Conservation (phyloP, 2,329 filamentous ascomycete genomes). For the Aphanocladium album region DNA sequence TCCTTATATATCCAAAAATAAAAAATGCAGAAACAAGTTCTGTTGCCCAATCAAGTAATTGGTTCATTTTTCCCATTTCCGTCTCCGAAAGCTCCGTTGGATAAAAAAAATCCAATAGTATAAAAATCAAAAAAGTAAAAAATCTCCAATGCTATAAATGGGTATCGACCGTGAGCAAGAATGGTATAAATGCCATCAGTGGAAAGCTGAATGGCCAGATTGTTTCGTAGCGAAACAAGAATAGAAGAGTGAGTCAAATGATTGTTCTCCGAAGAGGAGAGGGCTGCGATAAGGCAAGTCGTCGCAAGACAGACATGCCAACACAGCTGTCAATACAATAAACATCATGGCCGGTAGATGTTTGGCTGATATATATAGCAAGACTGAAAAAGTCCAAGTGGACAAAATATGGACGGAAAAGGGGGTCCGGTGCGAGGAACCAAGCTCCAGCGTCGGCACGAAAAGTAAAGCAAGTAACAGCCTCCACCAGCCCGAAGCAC, state of each 20-base stretch:
- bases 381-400: background rate
- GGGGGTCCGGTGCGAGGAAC: background rate
- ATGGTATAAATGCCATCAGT: constrained; percentile 19
- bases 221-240: constrained; percentile 6
- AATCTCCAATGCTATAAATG: constrained; percentile 13
- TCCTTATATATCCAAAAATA: background rate
- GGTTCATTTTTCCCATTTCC: constrained; percentile 1
- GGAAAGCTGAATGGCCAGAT: constrained; percentile 1
- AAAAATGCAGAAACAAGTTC: constrained; percentile 18
- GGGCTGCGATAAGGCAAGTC: background rate
- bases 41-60: constrained; percentile 1
- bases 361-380: constrained; percentile 22
- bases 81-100: constrained; percentile 10
- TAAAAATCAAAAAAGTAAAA: background rate
- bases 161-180: constrained; percentile 26
- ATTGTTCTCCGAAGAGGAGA: background rate
- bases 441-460: background rate
- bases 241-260: background rate
- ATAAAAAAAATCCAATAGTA: constrained; percentile 3
- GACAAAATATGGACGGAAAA: constrained; percentile 3
- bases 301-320: background rate
- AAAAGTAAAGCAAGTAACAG: background rate
- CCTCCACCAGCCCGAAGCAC: constrained; percentile 3
- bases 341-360: constrained; percentile 30
- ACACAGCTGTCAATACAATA: constrained; percentile 22